Conservation (phyloP, 2,329 filamentous ascomycete genomes). For the Karstenula rhodostoma region DNA sequence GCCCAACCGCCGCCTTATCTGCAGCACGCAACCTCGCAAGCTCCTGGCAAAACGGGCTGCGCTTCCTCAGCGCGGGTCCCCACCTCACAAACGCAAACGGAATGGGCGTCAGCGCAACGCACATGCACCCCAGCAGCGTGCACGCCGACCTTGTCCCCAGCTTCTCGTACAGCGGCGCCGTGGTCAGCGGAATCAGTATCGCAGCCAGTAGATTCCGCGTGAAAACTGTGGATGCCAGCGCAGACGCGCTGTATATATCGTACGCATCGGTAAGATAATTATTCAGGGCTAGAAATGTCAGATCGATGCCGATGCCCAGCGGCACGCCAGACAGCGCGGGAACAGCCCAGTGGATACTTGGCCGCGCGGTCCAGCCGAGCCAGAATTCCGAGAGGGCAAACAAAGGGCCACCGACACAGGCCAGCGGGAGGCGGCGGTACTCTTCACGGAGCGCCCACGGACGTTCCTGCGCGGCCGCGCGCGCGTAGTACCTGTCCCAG, state of each 20-base stretch:
- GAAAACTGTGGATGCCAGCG: conserved; percentile 76
- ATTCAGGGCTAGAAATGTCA: conserved; percentile 63
- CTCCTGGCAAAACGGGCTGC: conserved; percentile 65
- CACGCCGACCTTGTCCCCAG: conserved; percentile 75
- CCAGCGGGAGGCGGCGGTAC: conserved; percentile 72
- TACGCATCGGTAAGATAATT: conserved; percentile 52
- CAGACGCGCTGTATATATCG: conserved; percentile 75
- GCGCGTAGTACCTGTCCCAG: too few relatives aligned
- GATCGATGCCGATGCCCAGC: conserved; percentile 63
- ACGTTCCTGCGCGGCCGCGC: too few relatives aligned
- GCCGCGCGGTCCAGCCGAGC: conserved; percentile 16
- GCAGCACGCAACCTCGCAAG: too few relatives aligned
- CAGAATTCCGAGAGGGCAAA: conserved; percentile 32
- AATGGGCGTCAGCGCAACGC: conserved; percentile 72
- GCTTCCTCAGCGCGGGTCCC: conserved; percentile 66
- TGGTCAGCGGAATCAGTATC: conserved; percentile 80
- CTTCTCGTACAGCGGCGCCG: conserved; percentile 61
- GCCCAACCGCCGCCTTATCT: too few relatives aligned
- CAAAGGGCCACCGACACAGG: conserved; percentile 71
- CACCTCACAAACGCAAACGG: conserved; percentile 77
- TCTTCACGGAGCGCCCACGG: conserved; percentile 58
- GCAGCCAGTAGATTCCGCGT: conserved; percentile 75
- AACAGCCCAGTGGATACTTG: conserved; percentile 27
- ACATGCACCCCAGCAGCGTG: conserved; percentile 73
- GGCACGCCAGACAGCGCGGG: conserved; percentile 53